These are phyloP conservation scores for Tilletia horrida DNA, from an alignment of 1,284 basidiomycete genomes.

Conservation along the genomic window DNA sequence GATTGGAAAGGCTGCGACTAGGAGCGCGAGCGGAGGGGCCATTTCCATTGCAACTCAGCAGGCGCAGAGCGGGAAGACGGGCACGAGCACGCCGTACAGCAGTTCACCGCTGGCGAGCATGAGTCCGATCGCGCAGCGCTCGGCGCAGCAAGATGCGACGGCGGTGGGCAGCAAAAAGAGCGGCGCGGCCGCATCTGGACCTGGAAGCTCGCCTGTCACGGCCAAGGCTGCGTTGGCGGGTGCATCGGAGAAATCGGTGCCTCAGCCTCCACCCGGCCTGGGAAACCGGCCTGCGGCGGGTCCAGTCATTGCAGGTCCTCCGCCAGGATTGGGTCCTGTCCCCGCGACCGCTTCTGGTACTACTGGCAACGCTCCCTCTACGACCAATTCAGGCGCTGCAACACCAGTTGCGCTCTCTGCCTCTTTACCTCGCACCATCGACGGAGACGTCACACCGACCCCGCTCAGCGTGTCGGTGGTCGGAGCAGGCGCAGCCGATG, in stretches of 20 bases:
- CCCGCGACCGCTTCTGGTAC: neutral
- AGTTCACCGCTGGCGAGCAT: neutral
- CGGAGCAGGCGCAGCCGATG: conserved; percentile 57
- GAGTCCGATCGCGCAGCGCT: conserved; percentile 3
- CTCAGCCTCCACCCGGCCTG: conserved; percentile 6
- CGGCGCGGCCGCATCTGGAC: too few species aligned
- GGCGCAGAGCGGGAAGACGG: neutral
- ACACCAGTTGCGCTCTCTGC: conserved; percentile 17
- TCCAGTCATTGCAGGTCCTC: neutral
- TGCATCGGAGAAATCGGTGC: neutral
- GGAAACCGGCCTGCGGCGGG: conserved; percentile 4
- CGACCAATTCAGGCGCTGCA: conserved; percentile 15
- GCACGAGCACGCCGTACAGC: neutral
- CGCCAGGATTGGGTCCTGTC: conserved; percentile 1
- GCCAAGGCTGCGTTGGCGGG: neutral
- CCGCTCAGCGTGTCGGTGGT: conserved; percentile 66
- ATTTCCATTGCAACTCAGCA: conserved; percentile 5
- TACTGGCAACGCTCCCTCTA: neutral
- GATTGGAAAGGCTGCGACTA: neutral
- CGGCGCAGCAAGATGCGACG: neutral
- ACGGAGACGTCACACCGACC: conserved; percentile 31
- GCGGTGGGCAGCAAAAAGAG: neutral
- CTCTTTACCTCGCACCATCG: conserved; percentile 18
- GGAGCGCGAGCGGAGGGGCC: neutral
- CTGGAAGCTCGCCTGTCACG: neutral